Conservation (phyloP, 2,329 filamentous ascomycete genomes). For the Penicillium sp. region DNA sequence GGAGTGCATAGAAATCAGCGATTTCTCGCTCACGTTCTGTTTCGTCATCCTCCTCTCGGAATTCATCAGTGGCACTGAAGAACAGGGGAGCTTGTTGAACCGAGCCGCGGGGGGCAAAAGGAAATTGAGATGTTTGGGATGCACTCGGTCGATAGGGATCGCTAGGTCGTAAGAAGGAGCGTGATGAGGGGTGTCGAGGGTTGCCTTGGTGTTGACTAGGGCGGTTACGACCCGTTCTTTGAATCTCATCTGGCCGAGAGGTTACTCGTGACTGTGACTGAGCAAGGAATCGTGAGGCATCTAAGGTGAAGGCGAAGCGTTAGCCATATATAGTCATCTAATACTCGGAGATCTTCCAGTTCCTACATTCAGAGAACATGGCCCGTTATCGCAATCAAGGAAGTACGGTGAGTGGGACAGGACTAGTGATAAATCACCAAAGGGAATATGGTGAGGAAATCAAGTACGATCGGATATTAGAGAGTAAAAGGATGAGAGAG, state of each 20-base stretch:
- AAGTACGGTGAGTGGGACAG: constrained; percentile 4
- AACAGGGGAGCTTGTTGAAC: constrained; percentile 87
- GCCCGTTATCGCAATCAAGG: constrained; percentile 25
- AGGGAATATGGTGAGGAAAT: not conserved
- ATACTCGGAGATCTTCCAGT: constrained; percentile 5
- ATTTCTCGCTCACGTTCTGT: constrained; percentile 86
- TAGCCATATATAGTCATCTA: not conserved
- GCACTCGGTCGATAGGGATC: constrained; percentile 76
- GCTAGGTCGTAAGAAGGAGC: constrained; percentile 53
- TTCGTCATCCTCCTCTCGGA: constrained; percentile 89
- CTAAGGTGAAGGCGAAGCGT: constrained; percentile 51
- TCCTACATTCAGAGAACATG: constrained; percentile 90
- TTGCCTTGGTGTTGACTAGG: constrained; percentile 45
- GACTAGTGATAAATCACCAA: not conserved
- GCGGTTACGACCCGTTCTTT: constrained; percentile 50
- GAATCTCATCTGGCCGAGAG: constrained; percentile 59
- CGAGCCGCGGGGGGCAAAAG: constrained; percentile 74
- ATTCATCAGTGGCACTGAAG: constrained; percentile 85
- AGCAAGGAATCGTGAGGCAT: constrained; percentile 93
- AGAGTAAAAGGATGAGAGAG: not conserved
- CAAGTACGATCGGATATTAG: not conserved
- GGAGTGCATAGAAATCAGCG: constrained; percentile 89
- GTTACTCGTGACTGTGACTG: constrained; percentile 92
- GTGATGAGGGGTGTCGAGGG: constrained; percentile 50
- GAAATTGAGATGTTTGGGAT: constrained; percentile 71